Evolutionary conservation across 805 yeast species (phyloP).

Genomic region (Cyberlindnera bimundalis): DNA sequence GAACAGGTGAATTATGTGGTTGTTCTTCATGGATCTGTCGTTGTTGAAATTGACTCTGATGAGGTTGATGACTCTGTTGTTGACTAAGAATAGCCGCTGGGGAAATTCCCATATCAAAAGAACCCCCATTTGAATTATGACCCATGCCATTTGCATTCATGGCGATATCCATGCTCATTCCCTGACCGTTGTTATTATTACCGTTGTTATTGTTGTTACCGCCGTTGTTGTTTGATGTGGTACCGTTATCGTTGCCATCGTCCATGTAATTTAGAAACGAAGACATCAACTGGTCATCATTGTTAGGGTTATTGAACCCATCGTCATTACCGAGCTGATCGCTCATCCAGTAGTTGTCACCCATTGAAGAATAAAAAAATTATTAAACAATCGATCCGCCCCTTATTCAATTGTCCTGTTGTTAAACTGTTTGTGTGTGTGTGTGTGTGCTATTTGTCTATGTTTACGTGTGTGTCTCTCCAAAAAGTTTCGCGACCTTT

Average conservation of each 20-base stretch:
- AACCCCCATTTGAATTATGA: conserved; percentile 13
- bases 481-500: neutral
- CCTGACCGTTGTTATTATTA: conserved; percentile 10
- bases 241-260: conserved; percentile 21
- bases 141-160: conserved; percentile 1
- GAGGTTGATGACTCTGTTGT: conserved; percentile 16
- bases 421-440: neutral
- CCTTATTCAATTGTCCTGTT: too few relatives aligned
- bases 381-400: too few relatives aligned
- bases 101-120: conserved; percentile 19
- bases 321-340: conserved; percentile 28
- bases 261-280: conserved; percentile 50
- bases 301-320: conserved; percentile 14
- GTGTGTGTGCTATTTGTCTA: neutral
- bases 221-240: conserved; percentile 2
- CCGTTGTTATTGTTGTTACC: conserved; percentile 23
- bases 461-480: conserved; percentile 1
- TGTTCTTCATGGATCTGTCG: conserved; percentile 12
- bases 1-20: conserved; percentile 20
- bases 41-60: conserved; percentile 12
- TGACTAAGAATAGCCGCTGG: conserved; percentile 23
- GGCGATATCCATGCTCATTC: conserved; percentile 1
- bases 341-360: conserved; percentile 28
- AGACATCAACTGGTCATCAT: conserved; percentile 34
- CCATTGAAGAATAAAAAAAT: too few relatives aligned